Evolutionary conservation across 805 yeast genomes (phyloP).

Genomic region (Kazachstania africana): DNA sequence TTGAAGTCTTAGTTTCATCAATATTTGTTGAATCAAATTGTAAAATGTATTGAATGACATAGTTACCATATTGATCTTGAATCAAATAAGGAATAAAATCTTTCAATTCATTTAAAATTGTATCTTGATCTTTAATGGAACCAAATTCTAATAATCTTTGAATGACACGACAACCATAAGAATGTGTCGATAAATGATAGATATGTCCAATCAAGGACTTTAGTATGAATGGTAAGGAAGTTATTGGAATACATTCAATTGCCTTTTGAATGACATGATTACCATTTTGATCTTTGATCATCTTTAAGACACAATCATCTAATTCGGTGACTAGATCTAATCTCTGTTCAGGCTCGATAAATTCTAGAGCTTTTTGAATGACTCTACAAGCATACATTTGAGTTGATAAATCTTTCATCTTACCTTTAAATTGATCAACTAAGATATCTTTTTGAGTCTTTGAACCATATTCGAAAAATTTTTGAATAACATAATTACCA

Average conservation of each 20-base stretch:
- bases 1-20: no score
- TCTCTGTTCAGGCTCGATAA: slow-evolving; percentile 52
- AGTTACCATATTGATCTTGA: slow-evolving; percentile 96
- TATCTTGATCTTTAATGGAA: slow-evolving; percentile 47
- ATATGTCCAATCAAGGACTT: slow-evolving; percentile 58
- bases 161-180: slow-evolving; percentile 95
- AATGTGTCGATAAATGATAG: slow-evolving; percentile 83
- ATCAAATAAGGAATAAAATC: slow-evolving; percentile 63
- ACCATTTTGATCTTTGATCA: slow-evolving; percentile 93
- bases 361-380: slow-evolving; percentile 85
- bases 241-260: slow-evolving; percentile 74
- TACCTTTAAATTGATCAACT: slow-evolving; percentile 45
- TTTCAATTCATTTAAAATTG: slow-evolving; percentile 60
- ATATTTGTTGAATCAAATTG: slow-evolving; percentile 31
- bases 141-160: slow-evolving; percentile 85
- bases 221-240: slow-evolving; percentile 56
- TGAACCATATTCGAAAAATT: slow-evolving; percentile 77
- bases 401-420: slow-evolving; percentile 61
- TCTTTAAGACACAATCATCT: slow-evolving; percentile 43
- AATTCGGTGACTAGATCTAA: slow-evolving; percentile 60
- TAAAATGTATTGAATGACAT: slow-evolving; percentile 90
- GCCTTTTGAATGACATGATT: slow-evolving; percentile 96
- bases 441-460: slow-evolving; percentile 56
- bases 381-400: slow-evolving; percentile 99
- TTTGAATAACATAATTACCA: slow-evolving; percentile 95